A percentile compares a stretch with the other conserved stretches of the same genome.
phyloP scores from a whole-genome alignment of 2,329 filamentous ascomycete species.

The Calonectria hawksworthii region DNA sequence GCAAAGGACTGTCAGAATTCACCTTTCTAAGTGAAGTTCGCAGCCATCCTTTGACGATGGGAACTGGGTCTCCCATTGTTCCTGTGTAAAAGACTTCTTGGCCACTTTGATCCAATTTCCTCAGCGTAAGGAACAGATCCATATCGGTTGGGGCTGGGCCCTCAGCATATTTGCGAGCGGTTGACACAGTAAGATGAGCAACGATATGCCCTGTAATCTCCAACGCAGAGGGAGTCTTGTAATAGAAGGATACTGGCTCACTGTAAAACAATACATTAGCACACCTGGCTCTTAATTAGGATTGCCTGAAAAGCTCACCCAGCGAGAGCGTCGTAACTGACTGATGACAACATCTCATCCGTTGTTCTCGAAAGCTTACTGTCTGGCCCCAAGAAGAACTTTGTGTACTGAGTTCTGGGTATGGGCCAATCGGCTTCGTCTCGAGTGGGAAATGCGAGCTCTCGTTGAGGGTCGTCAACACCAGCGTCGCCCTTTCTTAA shows the following conservation, averaged over 20 bases:
- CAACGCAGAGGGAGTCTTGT: conserved; percentile 70
- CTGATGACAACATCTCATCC: not conserved
- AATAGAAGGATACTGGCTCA: conserved; percentile 61
- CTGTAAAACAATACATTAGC: not conserved
- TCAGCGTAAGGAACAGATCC: conserved; percentile 74
- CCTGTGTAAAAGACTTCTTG: conserved; percentile 75
- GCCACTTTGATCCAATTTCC: conserved; percentile 67
- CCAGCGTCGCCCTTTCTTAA: conserved; percentile 77
- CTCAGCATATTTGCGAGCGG: conserved; percentile 64
- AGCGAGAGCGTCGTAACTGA: not conserved
- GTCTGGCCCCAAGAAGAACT: conserved; percentile 69
- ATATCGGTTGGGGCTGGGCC: conserved; percentile 58
- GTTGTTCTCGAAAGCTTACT: not conserved
- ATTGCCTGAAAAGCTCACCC: not conserved
- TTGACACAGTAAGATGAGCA: conserved; percentile 74
- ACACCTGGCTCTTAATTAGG: too few relatives aligned
- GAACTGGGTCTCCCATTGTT: conserved; percentile 75
- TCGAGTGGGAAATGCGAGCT: conserved; percentile 67
- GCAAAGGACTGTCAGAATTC: conserved; percentile 62
- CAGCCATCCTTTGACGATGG: conserved; percentile 76
- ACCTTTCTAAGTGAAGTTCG: conserved; percentile 69
- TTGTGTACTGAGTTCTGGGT: conserved; percentile 73
- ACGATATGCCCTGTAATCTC: conserved; percentile 76
- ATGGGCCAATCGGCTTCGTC: conserved; percentile 77
- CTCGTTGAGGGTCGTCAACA: conserved; percentile 73